Percentiles rank a stretch among this genome's conserved stretches.
Conservation (phyloP, 2,329 filamentous ascomycete species). For the Pezizomycotina sp. region DNA sequence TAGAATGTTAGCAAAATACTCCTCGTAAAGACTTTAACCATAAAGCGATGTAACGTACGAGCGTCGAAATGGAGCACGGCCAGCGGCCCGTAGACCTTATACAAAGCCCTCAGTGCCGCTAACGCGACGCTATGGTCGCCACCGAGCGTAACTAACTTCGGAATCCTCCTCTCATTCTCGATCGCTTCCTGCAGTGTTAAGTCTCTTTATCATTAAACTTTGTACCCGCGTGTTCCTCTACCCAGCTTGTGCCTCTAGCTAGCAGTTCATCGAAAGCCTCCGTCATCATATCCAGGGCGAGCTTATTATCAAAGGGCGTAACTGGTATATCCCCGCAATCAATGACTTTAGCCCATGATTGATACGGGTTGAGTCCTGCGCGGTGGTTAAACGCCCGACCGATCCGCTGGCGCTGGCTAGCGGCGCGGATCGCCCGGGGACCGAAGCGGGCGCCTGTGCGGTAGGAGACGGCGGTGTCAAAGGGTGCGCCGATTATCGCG, state of each 20-base stretch:
- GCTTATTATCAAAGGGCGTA: slow-evolving; percentile 67
- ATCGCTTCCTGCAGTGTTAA: slow-evolving; percentile 5
- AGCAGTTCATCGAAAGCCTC: slow-evolving; percentile 56
- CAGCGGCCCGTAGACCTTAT: slow-evolving; percentile 44
- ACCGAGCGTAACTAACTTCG: slow-evolving; percentile 51
- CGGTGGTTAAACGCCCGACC: slow-evolving; percentile 71
- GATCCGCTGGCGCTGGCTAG: slow-evolving; percentile 62
- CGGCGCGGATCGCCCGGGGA: slow-evolving; percentile 70
- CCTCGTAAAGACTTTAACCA: too few species aligned
- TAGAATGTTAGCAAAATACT: too few species aligned
- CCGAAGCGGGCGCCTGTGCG: slow-evolving; percentile 65
- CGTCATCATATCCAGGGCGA: slow-evolving; percentile 71
- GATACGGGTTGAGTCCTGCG: slow-evolving; percentile 68
- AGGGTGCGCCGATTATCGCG: slow-evolving; percentile 54
- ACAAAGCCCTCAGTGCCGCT: slow-evolving; percentile 50
- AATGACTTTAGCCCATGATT: slow-evolving; percentile 57
- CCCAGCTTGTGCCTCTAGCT: slow-evolving; percentile 6
- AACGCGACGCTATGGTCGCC: slow-evolving; percentile 58
- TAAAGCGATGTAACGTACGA: slow-evolving; percentile 21
- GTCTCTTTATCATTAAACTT: slow-evolving; percentile 19
- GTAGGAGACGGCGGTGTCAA: slow-evolving; percentile 58
- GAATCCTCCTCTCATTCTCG: slow-evolving; percentile 24
- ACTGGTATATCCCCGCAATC: slow-evolving; percentile 87
- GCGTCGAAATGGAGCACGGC: slow-evolving; percentile 61
- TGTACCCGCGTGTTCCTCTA: slow-evolving; percentile 28